These are phyloP conservation scores for Zalaria obscura DNA, from an alignment of 2,329 filamentous ascomycete genomes.

Conservation along the genomic window DNA sequence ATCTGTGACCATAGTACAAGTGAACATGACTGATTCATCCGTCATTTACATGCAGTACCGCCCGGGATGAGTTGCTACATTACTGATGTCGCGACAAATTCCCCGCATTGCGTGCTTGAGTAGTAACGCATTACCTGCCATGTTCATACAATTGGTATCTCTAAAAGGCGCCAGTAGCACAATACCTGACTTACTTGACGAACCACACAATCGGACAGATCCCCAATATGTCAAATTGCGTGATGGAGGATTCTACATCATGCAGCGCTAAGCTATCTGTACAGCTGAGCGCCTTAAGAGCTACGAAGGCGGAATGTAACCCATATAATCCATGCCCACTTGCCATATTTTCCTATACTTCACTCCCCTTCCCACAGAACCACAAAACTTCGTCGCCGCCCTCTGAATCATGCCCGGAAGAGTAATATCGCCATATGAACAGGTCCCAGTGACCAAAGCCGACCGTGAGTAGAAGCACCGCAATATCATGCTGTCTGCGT, in stretches of 20 bases:
- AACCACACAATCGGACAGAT: no score
- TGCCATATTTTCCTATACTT: no score
- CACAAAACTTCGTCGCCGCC: not conserved
- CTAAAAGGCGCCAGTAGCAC: no score
- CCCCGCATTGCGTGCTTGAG: not conserved
- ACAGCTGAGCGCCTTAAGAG: not conserved
- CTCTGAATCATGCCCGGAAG: slow-evolving; percentile 8
- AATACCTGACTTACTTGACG: no score
- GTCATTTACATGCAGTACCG: no score
- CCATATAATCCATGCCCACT: not conserved
- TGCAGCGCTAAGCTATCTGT: not conserved
- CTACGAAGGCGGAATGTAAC: not conserved
- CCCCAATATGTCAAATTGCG: not conserved
- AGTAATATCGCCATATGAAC: slow-evolving; percentile 13
- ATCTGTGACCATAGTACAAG: no score
- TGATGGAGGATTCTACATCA: not conserved
- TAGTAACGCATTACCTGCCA: not conserved
- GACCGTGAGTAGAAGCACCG: slow-evolving; percentile 7
- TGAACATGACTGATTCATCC: no score
- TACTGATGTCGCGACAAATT: not conserved
- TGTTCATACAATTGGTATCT: no score
- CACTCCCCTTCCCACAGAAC: no score
- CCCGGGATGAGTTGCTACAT: not conserved
- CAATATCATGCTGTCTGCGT: slow-evolving; percentile 11
- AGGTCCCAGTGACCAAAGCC: slow-evolving; percentile 17